phyloP scores from a whole-genome alignment of 129 eudicot species.

The Cynara cardunculus region DNA sequence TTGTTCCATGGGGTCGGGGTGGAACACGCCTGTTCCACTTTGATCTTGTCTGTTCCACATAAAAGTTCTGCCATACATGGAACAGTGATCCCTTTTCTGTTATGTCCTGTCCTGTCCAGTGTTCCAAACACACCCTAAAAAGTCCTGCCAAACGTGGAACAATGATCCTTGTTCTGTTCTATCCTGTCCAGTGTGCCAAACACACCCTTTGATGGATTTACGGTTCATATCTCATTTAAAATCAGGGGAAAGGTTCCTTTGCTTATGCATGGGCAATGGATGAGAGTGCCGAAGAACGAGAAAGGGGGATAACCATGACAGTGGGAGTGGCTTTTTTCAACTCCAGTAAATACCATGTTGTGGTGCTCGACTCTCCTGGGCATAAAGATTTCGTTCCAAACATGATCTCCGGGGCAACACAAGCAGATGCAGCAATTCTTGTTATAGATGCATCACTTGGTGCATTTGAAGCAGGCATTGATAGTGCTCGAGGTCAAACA shows the following conservation, averaged over 20 bases:
- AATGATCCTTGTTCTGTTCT: background rate
- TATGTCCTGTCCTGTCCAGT: background rate
- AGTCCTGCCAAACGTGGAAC: background rate
- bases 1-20: too few relatives aligned
- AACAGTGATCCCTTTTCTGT: too few relatives aligned
- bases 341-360: slow-evolving; percentile 66
- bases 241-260: slow-evolving; percentile 96
- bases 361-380: slow-evolving; percentile 93
- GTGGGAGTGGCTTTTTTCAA: slow-evolving; percentile 91
- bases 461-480: slow-evolving; percentile 91
- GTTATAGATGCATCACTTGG: slow-evolving; percentile 89
- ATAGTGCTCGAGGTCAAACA: slow-evolving; percentile 77
- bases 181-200: background rate
- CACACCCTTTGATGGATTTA: background rate
- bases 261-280: slow-evolving; percentile 99
- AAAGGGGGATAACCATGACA: slow-evolving; percentile 96
- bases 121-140: background rate
- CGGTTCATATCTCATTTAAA: slow-evolving; percentile 2
- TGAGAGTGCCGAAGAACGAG: slow-evolving; percentile 95
- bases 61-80: background rate
- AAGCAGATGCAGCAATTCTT: slow-evolving; percentile 97
- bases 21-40: too few relatives aligned
- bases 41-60: too few relatives aligned
- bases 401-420: slow-evolving; percentile 97
- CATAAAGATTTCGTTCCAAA: slow-evolving; percentile 97